Base-by-base conservation (phyloP, 1,139 yeast genomes). In the Pneumocystis jirovecii region DNA sequence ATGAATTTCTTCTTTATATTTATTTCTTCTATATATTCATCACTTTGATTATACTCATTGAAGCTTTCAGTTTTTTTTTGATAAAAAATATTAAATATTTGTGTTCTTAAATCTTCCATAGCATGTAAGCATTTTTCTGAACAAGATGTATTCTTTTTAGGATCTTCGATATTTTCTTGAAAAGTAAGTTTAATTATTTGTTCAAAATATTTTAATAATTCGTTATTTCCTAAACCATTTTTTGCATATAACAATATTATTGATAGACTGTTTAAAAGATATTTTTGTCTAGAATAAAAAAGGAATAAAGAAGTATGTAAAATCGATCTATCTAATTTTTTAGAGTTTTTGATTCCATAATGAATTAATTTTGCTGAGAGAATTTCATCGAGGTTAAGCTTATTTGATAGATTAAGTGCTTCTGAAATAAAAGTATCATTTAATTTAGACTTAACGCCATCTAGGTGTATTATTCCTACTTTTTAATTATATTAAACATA, bases 51-150 rank as follows among this genome's bases (percentile, higher is more conserved):
- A 35, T 77, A 78, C 1, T 84, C 85, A 63, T 84, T 73, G 40
- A 85, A 80, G 69, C 81, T 83, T 31, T 87, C 85, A 69, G 87
- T 84, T 69, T 86, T 87, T 31, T 87, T 83, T 64, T 80, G 75
- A 70, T 87, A 89, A 68, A 83, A 83, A 19, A 88, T 78, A 5
- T 78, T 80, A 6, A 74, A 75, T 64, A 88, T 73, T 65, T 83
- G 81, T 19, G 75, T 74, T 71, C 88, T 89, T 35, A 88, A 79
- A 50, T 78, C 76, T 65, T 78, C 77, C 75, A 87, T 85, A 40
- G 89, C 81, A 50, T 75, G 57, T 50, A 50, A 50, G 12, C 57
- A 50, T 50, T 50, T 50, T n/a, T 7, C 25, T 50, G 57, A 12
- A 12, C 21, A 50, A 21, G 57, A 25, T 50, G 21, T 25, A 10